Conservation (phyloP, 2,329 filamentous ascomycete genomes). For the Aureobasidium zeae region DNA sequence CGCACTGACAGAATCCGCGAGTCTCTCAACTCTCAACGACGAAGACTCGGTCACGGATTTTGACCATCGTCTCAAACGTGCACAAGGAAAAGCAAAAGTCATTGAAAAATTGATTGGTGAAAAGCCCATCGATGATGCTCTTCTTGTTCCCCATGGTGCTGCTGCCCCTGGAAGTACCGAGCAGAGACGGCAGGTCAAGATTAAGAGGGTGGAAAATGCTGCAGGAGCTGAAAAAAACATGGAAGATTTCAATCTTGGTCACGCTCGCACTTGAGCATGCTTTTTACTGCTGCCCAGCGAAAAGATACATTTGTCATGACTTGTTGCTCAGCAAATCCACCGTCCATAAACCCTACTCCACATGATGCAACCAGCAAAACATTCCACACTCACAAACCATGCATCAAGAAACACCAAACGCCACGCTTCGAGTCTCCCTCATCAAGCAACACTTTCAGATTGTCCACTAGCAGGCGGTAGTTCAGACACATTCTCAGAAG, state of each 20-base stretch:
- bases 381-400: neutral
- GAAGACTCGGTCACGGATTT: constrained; percentile 87
- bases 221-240: constrained; percentile 23
- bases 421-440: constrained; percentile 3
- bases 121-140: constrained; percentile 18
- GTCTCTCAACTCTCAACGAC: constrained; percentile 68
- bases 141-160: neutral
- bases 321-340: constrained; percentile 11
- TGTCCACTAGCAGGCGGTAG: constrained; percentile 4
- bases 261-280: constrained; percentile 13
- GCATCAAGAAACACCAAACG: neutral
- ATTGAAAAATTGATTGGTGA: constrained; percentile 62
- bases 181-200: constrained; percentile 17
- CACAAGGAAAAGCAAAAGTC: constrained; percentile 73
- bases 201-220: constrained; percentile 20
- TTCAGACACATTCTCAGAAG: no score
- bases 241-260: constrained; percentile 29
- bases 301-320: neutral
- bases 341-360: constrained; percentile 3
- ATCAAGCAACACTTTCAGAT: constrained; percentile 11
- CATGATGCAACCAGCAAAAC: neutral
- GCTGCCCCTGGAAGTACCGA: neutral
- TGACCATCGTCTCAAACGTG: constrained; percentile 78
- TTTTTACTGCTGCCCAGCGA: neutral
- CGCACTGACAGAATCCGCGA: constrained; percentile 68